Evolutionary conservation across 805 yeast genomes (phyloP).

Genomic region (Metschnikowia kofuensis): DNA sequence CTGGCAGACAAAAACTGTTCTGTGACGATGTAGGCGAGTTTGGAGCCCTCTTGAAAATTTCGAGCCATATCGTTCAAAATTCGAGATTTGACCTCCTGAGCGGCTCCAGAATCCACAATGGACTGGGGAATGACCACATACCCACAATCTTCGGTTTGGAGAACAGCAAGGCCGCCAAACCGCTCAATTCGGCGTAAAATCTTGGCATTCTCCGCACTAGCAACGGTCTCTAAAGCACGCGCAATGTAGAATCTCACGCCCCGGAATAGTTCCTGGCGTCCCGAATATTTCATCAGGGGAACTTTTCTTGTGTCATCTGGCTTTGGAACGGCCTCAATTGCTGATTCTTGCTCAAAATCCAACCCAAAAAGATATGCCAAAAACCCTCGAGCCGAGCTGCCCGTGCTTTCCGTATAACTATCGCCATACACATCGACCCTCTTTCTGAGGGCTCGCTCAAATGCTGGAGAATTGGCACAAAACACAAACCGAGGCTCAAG

Average conservation of each 20-base stretch:
- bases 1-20: slow-evolving; percentile 29
- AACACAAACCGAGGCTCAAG: slow-evolving; percentile 63
- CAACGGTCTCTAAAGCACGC: slow-evolving; percentile 6
- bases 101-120: slow-evolving; percentile 5
- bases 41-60: slow-evolving; percentile 14
- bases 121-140: slow-evolving; percentile 35
- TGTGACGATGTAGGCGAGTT: slow-evolving; percentile 35
- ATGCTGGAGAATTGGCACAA: slow-evolving; percentile 28
- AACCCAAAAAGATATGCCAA: slow-evolving; percentile 7
- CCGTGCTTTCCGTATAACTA: slow-evolving; percentile 44
- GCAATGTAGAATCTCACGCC: slow-evolving; percentile 34
- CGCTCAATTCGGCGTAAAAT: slow-evolving; percentile 32
- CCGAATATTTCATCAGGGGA: no score
- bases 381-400: neutral
- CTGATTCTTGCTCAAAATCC: slow-evolving; percentile 9
- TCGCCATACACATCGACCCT: slow-evolving; percentile 63
- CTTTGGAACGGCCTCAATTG: neutral
- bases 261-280: slow-evolving; percentile 26
- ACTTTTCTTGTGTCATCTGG: no score
- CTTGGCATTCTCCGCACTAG: slow-evolving; percentile 5
- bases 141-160: slow-evolving; percentile 21
- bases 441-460: slow-evolving; percentile 18
- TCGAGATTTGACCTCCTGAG: slow-evolving; percentile 3
- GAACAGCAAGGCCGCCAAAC: slow-evolving; percentile 39
- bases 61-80: slow-evolving; percentile 17